Conservation (phyloP, 371 early-diverging fungal genomes). For the Mucor piriformis region DNA sequence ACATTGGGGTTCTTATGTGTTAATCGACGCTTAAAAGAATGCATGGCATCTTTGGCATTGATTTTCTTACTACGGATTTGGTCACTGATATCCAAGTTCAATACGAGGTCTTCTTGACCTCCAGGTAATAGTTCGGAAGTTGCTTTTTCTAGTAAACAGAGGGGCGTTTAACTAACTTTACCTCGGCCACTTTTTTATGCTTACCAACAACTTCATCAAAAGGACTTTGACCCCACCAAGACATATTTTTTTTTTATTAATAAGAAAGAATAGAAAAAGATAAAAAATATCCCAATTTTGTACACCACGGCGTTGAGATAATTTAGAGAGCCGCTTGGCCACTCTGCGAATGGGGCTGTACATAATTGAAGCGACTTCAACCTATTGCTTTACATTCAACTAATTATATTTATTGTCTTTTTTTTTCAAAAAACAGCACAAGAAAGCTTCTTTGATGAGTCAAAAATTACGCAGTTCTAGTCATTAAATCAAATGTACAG, state of each 20-base stretch:
- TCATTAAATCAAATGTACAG: too few species aligned
- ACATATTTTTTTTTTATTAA: slow-evolving; percentile 18
- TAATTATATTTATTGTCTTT: too few species aligned
- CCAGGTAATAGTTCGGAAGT: slow-evolving; percentile 89
- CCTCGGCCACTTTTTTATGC: too few species aligned
- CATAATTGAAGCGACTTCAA: too few species aligned
- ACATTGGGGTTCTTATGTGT: slow-evolving; percentile 92
- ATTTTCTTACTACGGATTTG: slow-evolving; percentile 88
- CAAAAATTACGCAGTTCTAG: too few species aligned
- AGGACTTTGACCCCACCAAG: slow-evolving; percentile 50
- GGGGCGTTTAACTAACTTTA: too few species aligned
- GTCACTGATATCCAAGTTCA: slow-evolving; percentile 91
- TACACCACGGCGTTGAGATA: not conserved
- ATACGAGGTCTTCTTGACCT: slow-evolving; percentile 82
- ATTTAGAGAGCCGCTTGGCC: too few species aligned
- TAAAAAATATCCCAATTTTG: not conserved
- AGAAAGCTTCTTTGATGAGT: too few species aligned
- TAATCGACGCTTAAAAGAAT: slow-evolving; percentile 77
- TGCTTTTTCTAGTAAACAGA: slow-evolving; percentile 65
- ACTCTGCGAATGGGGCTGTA: too few species aligned
- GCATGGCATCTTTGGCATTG: slow-evolving; percentile 77
- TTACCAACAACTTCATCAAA: slow-evolving; percentile 51
- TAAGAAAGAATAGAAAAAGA: slow-evolving; percentile 14
- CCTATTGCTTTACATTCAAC: too few species aligned
- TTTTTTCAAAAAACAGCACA: too few species aligned